Conservation (phyloP, 2,329 filamentous ascomycete genomes). For the Myriosclerotinia duriaeana region DNA sequence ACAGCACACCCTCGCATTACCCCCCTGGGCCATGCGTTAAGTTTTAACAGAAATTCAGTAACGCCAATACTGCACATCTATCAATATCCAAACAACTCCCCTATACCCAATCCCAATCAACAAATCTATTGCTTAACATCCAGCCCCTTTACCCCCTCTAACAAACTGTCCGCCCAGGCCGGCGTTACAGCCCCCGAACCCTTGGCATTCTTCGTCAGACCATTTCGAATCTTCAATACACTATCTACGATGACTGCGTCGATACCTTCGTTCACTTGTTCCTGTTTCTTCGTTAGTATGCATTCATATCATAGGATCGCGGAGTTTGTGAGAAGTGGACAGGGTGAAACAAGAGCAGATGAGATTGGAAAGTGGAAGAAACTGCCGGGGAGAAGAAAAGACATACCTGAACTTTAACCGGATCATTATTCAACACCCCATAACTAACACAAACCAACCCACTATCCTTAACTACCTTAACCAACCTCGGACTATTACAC, state of each 20-base stretch:
- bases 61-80: too few species aligned
- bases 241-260: constrained; percentile 97
- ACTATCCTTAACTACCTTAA: constrained; percentile 90
- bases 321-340: neutral
- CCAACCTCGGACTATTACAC: constrained; percentile 82
- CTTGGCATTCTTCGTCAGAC: constrained; percentile 51
- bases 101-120: neutral
- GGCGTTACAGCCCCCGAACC: constrained; percentile 3
- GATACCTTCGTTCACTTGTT: constrained; percentile 90
- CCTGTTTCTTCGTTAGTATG: constrained; percentile 27
- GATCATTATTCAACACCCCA: constrained; percentile 85
- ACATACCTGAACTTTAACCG: constrained; percentile 78
- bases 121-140: neutral
- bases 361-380: neutral
- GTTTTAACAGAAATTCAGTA: too few species aligned
- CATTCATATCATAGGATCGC: neutral
- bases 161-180: constrained; percentile 12
- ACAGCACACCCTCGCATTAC: too few species aligned
- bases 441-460: constrained; percentile 95
- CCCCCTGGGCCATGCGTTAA: too few species aligned
- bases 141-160: constrained; percentile 6
- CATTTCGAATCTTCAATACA: constrained; percentile 88
- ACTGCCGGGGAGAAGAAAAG: too few species aligned
- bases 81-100: neutral
- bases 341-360: too few species aligned